These are phyloP conservation scores for Leucocoprinus leucothites DNA, from an alignment of 768 basidiomycete species.

Conservation along the genomic window DNA sequence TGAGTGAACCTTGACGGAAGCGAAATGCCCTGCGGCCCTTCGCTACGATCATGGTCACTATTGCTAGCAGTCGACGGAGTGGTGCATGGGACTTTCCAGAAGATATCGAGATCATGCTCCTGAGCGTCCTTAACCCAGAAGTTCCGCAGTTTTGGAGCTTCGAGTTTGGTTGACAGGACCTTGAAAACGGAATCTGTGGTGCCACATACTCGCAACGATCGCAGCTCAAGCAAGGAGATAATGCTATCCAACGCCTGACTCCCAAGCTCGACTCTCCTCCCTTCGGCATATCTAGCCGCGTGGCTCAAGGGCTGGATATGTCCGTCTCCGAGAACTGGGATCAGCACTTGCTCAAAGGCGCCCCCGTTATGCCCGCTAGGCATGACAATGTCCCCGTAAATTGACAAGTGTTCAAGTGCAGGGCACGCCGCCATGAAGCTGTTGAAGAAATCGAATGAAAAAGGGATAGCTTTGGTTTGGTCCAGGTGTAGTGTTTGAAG, in stretches of 20 bases:
- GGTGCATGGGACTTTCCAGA: slow-evolving; percentile 23
- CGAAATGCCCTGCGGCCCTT: not conserved
- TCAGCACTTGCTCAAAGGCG: not conserved
- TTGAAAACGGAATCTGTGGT: slow-evolving; percentile 33
- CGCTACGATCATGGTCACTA: not conserved
- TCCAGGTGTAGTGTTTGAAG: slow-evolving; percentile 44
- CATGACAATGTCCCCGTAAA: slow-evolving; percentile 40
- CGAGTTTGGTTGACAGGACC: slow-evolving; percentile 34
- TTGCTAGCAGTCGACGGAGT: not conserved
- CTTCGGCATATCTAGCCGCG: not conserved
- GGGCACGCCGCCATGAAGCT: slow-evolving; percentile 32
- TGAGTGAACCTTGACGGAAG: slow-evolving; percentile 25
- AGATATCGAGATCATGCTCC: slow-evolving; percentile 37
- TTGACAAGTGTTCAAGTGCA: slow-evolving; percentile 35
- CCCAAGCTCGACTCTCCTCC: not conserved
- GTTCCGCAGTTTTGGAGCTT: slow-evolving; percentile 36
- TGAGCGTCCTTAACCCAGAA: slow-evolving; percentile 41
- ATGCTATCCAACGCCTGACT: slow-evolving; percentile 18
- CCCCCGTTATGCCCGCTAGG: slow-evolving; percentile 16
- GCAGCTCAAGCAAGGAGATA: slow-evolving; percentile 30
- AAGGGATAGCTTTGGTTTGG: slow-evolving; percentile 32
- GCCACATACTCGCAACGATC: slow-evolving; percentile 39
- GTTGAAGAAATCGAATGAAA: slow-evolving; percentile 32
- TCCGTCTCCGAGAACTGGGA: not conserved
- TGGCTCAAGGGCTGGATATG: not conserved